Base-by-base conservation (phyloP, 805 yeast species). In the Candida ovalis region DNA sequence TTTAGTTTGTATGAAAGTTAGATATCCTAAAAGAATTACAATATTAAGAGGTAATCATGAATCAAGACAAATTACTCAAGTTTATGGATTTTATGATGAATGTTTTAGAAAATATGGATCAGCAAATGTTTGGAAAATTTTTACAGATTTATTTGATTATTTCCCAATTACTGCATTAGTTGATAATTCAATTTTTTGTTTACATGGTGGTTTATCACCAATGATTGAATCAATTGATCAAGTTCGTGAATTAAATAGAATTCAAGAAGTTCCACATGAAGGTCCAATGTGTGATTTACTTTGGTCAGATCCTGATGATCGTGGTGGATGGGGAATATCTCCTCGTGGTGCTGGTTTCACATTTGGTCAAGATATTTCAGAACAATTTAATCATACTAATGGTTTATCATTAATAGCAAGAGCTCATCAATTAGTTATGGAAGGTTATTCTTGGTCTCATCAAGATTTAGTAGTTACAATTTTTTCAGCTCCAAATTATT, bases 261-360 rank as follows among this genome's bases (percentile, higher is more conserved):
- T 87, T 63, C 97, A 90, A 71, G 97, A 90, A 72, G 96, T 91
- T 42, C 97, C 97, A 37, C 97, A 90, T 64, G 97, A 91, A 68
- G 97, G 97, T 40, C 96, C 96, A 53, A 89, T 91, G 96, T 91
- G 97, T 72, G 97, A 91, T 67, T 75, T 91, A 60, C 74, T 91
- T 57, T 91, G 97, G 97, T 88, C 96, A 3, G 97, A 91, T 69
- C 97, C 97, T 25, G 97, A 91, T 68, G 97, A 91, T 69, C 78
- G 97, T 65, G 96, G 96, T 59, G 97, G 96, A 60, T 91, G 97
- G 97, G 96, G 96, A 54, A 88, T 91, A 57, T 85, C 94, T 63
- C 96, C 97, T 69, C 82, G 97, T 80, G 97, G 97, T 75, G 97
- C 97, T 53, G 97, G 97, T 68, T 91, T 87, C 84, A 88, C 96